Base-by-base conservation (phyloP, 192 early-diverging fungal species). In the Coemansia sp. region DNA sequence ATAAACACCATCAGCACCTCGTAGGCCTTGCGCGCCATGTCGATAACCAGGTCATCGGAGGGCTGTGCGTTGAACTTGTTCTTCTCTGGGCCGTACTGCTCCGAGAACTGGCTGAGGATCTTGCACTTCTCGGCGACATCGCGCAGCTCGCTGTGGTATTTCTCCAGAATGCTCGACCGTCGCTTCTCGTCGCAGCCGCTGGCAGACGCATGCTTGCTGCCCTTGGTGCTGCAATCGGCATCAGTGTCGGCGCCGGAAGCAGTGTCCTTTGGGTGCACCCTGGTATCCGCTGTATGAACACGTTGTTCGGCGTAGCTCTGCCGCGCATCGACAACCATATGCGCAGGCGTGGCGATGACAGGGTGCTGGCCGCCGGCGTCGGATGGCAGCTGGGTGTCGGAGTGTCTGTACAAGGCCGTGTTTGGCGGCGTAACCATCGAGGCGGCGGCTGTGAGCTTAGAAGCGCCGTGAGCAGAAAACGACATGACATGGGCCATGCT, bases 1-100 rank as follows among this genome's bases (percentile, higher is more conserved):
- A 80, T 77, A 45, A 84, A 84, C 29, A 84, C 77, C 74, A 76
- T 71, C 58, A 84, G 66, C 34, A 84, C 75, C 63, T 84, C 83
- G 67, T 77, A 76, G 17, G 77, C 77, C 68, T 79, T 80, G 61
- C 74, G 83, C 33, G 77, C 83, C 83, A 84, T 84, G 56, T 84
- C 83, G 28, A 80, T 76, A 50, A 84, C 75, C 63, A 77, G 65
- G 64, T 84, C 77, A 45, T 76, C 73, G 10, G 83, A 80, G 2
- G 83, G 83, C 71, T 84, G 83, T 5, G 79, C 79, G 59, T 72
- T 69, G 63, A 76, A 82, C 63, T 76, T 72, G 68, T 82, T 76
- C 60, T 68, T 68, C 58, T 73, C 79, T 2, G 79, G 79, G 42
- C 79, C 73, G 63, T 82, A 82, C 66, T 82, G 74, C 56, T 76